A percentile compares a stretch with the other conserved stretches of the same genome.
These are phyloP conservation scores for Ochetophila trinervis DNA, from an alignment of 306 rosid species.

Conservation along the genomic window DNA sequence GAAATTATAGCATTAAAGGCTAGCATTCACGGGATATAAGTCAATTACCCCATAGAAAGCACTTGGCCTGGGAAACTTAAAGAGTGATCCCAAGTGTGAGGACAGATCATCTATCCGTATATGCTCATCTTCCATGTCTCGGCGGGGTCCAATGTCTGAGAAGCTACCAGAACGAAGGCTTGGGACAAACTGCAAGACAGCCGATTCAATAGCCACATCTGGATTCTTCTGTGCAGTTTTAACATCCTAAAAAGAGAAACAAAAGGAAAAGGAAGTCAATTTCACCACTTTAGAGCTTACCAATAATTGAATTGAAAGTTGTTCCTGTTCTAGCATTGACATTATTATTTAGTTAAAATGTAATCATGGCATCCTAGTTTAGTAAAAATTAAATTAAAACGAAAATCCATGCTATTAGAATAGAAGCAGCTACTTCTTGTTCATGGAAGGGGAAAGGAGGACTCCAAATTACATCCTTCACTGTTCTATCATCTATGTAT, in stretches of 20 bases:
- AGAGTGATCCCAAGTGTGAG: conserved; percentile 60
- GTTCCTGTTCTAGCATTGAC: neutral
- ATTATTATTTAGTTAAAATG: neutral
- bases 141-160: conserved; percentile 85
- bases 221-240: conserved; percentile 40
- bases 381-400: too few species aligned
- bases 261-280: conserved; percentile 13
- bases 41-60: conserved; percentile 86
- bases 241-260: conserved; percentile 46
- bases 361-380: neutral
- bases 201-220: conserved; percentile 44
- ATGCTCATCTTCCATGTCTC: conserved; percentile 98
- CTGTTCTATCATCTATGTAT: too few species aligned
- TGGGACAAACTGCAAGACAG: conserved; percentile 48
- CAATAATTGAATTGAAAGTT: neutral
- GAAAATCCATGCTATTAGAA: too few species aligned
- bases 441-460: too few species aligned
- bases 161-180: conserved; percentile 91
- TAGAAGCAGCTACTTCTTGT: too few species aligned
- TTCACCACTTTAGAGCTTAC: neutral
- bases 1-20: conserved; percentile 5
- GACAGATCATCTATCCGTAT: conserved; percentile 81
- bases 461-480: too few species aligned
- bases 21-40: conserved; percentile 14
- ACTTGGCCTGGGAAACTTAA: conserved; percentile 75